Evolutionary conservation across 106 monocot species (phyloP).

Genomic region (Ottelia alismoides): DNA sequence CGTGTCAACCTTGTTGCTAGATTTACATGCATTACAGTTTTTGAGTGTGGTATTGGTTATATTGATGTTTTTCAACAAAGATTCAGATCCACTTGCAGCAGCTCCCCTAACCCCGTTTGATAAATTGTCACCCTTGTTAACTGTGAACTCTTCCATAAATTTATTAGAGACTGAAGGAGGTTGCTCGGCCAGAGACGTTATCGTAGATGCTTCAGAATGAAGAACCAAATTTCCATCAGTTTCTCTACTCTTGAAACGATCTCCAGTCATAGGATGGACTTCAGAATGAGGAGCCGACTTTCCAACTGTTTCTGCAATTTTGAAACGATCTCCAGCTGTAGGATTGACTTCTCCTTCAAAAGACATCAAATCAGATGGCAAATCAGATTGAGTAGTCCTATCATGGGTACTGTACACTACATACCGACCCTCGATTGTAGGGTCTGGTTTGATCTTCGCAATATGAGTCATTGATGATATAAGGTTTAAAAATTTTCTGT

Average conservation of each 20-base stretch:
- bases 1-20: neutral
- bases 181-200: neutral
- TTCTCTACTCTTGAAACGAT: neutral
- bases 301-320: neutral
- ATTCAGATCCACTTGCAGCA: neutral
- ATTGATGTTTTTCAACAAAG: neutral
- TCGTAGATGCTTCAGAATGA: neutral
- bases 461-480: slow-evolving; percentile 45
- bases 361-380: slow-evolving; percentile 14
- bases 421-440: slow-evolving; percentile 18
- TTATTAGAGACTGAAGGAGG: neutral
- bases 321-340: neutral
- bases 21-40: neutral
- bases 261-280: neutral
- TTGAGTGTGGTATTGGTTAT: neutral
- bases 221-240: no score
- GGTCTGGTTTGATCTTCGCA: slow-evolving; percentile 32
- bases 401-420: slow-evolving; percentile 24
- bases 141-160: no score
- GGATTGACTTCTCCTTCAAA: slow-evolving; percentile 6
- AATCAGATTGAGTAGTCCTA: slow-evolving; percentile 15
- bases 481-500: slow-evolving; percentile 62
- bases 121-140: neutral
- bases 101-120: neutral
- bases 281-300: neutral